phyloP scores from a whole-genome alignment of 805 yeast species.

The Candida corydali region DNA sequence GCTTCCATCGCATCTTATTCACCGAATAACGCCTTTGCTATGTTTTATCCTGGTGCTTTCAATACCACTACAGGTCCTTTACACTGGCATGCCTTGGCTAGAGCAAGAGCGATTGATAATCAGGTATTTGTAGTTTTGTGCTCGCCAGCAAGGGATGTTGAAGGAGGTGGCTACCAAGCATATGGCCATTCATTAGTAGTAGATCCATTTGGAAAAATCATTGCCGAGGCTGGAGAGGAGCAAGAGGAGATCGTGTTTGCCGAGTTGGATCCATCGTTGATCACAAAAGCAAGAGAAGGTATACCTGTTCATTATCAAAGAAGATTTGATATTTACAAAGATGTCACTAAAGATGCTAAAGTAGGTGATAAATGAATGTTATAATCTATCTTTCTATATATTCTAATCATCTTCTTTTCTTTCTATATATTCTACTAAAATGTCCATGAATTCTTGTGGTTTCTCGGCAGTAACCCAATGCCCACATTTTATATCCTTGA shows the following conservation, averaged over 20 bases:
- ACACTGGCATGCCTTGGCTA: conserved; percentile 76
- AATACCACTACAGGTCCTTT: conserved; percentile 81
- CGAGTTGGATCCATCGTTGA: conserved; percentile 33
- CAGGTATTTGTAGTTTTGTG: conserved; percentile 71
- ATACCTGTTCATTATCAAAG: conserved; percentile 43
- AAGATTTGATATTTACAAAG: conserved; percentile 39
- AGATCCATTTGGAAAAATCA: conserved; percentile 38
- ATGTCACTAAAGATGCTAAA: conserved; percentile 26
- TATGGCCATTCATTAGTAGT: conserved; percentile 43
- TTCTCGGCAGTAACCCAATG: conserved; percentile 93
- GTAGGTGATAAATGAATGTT: conserved; percentile 25
- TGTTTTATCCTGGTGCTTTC: conserved; percentile 82
- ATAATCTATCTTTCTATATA: conserved; percentile 4
- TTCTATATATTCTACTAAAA: conserved; percentile 60
- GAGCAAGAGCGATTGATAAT: conserved; percentile 72
- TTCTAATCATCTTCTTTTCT: conserved; percentile 31
- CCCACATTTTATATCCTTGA: conserved; percentile 75
- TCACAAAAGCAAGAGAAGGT: conserved; percentile 37
- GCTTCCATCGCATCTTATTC: conserved; percentile 64
- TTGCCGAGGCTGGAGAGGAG: conserved; percentile 45
- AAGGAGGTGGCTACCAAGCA: conserved; percentile 41
- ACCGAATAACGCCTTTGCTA: conserved; percentile 60
- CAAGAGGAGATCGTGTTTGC: conserved; percentile 39
- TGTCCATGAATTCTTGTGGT: conserved; percentile 68
- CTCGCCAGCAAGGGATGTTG: conserved; percentile 81